Evolutionary conservation across 345 rosid species (phyloP).

Genomic region (Raphanus sativus): DNA sequence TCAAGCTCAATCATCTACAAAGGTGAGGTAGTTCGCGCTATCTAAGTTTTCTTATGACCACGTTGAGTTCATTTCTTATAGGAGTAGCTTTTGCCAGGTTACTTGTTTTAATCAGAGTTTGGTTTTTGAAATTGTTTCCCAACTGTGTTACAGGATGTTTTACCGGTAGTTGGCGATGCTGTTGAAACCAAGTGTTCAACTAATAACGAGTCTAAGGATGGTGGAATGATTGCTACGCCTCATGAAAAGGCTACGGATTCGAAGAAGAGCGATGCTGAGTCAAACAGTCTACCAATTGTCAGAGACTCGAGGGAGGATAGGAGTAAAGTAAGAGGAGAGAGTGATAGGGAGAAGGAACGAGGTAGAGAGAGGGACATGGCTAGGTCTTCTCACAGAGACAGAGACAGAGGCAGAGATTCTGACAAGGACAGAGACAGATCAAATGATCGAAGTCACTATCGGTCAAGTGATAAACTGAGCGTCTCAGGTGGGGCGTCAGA

Average conservation of each 20-base stretch:
- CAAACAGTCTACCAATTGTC: conserved; percentile 42
- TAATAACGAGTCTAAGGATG: conserved; percentile 52
- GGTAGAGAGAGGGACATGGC: conserved; percentile 55
- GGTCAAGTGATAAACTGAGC: conserved; percentile 65
- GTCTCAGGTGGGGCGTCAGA: conserved; percentile 72
- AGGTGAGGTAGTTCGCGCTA: conserved; percentile 44
- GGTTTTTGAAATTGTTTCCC: not conserved
- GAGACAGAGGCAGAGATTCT: conserved; percentile 41
- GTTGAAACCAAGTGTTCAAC: conserved; percentile 42
- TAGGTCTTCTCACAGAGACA: conserved; percentile 42
- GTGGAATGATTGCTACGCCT: conserved; percentile 38
- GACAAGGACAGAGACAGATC: conserved; percentile 68
- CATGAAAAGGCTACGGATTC: conserved; percentile 58
- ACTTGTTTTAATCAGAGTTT: not conserved
- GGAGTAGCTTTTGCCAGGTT: not conserved
- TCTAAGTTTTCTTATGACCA: not conserved
- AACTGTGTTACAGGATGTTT: conserved; percentile 51
- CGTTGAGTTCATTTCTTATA: not conserved
- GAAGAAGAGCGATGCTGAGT: conserved; percentile 65
- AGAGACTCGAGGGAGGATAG: conserved; percentile 56
- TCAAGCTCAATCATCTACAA: conserved; percentile 51
- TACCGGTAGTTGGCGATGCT: conserved; percentile 43
- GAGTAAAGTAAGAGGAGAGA: conserved; percentile 45
- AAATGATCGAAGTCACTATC: conserved; percentile 66
- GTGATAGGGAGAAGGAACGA: conserved; percentile 62